These are phyloP conservation scores for Skeletonema grethae DNA, from an alignment of 108 stramenopile genomes.

Conservation along the genomic window DNA sequence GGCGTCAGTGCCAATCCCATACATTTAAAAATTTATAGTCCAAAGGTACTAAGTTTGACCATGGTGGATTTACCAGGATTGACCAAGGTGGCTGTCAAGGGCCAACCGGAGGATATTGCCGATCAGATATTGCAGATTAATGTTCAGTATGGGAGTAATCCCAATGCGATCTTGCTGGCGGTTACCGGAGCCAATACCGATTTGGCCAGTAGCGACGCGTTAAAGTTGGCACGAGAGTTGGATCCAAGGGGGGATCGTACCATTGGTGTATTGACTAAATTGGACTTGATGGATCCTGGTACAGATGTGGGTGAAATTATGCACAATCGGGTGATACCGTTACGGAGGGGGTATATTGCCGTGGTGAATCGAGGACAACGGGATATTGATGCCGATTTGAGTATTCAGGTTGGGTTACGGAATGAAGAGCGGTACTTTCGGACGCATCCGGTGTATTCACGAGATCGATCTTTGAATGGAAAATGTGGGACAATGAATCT, in stretches of 20 bases:
- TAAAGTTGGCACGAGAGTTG: conserved; percentile 92
- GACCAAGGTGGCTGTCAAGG: conserved; percentile 94
- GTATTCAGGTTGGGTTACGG: conserved; percentile 82
- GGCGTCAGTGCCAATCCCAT: conserved; percentile 92
- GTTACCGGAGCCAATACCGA: conserved; percentile 97
- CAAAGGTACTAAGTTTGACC: conserved; percentile 95
- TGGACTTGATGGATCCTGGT: conserved; percentile 99
- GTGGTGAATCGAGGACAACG: conserved; percentile 97
- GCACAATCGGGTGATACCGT: conserved; percentile 88
- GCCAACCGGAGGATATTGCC: conserved; percentile 97
- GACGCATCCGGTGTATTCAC: conserved; percentile 88
- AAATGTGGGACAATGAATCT: conserved; percentile 82
- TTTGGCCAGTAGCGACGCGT: conserved; percentile 95
- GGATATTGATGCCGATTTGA: conserved; percentile 89
- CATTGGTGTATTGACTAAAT: conserved; percentile 97
- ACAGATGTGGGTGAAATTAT: conserved; percentile 94
- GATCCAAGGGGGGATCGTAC: conserved; percentile 94
- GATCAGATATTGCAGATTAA: conserved; percentile 89
- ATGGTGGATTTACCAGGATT: conserved; percentile 98
- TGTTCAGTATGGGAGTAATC: conserved; percentile 89
- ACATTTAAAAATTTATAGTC: conserved; percentile 93
- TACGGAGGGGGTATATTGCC: conserved; percentile 93
- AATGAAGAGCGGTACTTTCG: conserved; percentile 95
- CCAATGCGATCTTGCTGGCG: conserved; percentile 96
- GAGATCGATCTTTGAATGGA: conserved; percentile 53